Percentiles rank a stretch among this genome's conserved stretches.
Conservation (phyloP, 139 green algal genomes). For the Pleodorina starrii region DNA sequence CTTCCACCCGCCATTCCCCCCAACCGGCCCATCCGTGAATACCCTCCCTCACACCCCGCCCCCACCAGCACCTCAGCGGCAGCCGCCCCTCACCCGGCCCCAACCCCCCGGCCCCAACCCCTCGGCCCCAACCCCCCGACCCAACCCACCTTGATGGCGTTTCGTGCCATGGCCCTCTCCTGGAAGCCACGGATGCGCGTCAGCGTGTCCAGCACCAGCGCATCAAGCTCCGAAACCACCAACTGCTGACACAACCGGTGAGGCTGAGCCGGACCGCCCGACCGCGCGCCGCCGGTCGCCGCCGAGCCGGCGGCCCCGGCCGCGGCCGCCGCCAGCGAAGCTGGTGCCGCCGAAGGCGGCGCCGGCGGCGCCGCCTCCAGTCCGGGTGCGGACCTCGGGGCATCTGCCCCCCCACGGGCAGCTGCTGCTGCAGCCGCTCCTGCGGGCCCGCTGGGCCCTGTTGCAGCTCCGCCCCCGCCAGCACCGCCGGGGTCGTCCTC, state of each 20-base stretch:
- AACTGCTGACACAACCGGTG: conserved; percentile 34
- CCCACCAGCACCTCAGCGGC: too few species aligned
- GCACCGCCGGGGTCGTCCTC: too few species aligned
- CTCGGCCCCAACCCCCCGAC: too few species aligned
- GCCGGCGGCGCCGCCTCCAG: background rate
- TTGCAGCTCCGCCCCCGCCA: background rate
- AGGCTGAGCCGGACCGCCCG: background rate
- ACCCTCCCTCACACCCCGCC: too few species aligned
- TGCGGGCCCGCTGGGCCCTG: too few species aligned
- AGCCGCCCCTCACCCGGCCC: too few species aligned
- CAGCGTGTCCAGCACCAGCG: conserved; percentile 54
- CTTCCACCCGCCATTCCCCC: too few species aligned
- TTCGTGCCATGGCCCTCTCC: conserved; percentile 64
- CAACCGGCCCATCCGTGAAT: too few species aligned
- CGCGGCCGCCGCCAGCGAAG: background rate
- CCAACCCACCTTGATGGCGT: conserved; percentile 72
- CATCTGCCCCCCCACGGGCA: background rate
- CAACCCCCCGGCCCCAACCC: too few species aligned
- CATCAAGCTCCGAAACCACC: conserved; percentile 10
- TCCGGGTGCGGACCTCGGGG: background rate
- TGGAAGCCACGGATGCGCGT: conserved; percentile 66
- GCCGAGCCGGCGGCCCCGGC: too few species aligned
- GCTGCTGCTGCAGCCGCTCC: background rate
- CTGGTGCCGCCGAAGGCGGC: background rate
- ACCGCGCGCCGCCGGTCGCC: too few species aligned